Evolutionary conservation across 331 rosid genomes (phyloP), one percentile per base, ranked within the genome.

Genomic region (Quercus phellos): DNA sequence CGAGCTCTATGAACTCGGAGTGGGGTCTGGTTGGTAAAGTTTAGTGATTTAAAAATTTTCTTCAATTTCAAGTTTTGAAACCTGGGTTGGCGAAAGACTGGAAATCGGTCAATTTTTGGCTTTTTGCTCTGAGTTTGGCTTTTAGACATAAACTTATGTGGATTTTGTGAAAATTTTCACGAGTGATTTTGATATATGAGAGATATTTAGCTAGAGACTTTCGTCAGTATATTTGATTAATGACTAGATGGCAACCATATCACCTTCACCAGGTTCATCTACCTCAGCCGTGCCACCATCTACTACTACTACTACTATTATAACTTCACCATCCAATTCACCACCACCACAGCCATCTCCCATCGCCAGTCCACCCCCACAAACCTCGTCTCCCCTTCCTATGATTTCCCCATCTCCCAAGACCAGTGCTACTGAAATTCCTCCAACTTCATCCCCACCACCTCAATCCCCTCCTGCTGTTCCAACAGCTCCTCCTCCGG

Each of bases 261-360:
- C 93, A 67, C 94, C 97, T 70, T 87, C 94, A 46, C 94, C 85
- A 18, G 63, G 76, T 56, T 81, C 86, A 38, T 55, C 84, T 55
- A 82, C 80, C 59, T 55, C 78, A 10, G 71, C 85, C 2, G 68
- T 74, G 59, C 69, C 88, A 26, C 86, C 94, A 77, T 82, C 92
- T 10, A 51, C 89, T 21, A 30, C 92, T 13, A 51, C 89, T 13
- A 29, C 22, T 2, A 17, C 89, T 1, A 24, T 1, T 12, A 60
- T 78, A 32, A 9, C 51, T 46, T 51, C 67, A 4, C 74, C 78
- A 72, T 68, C 81, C 82, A 42, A 46, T 66, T 66, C 51, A 16
- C 79, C 79, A 55, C 73, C 85, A 17, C 87, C 88, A 34, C 84
- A 80, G 6, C 63, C 82, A 55, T 27, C 53, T 22, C 19, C 79